phyloP scores from a whole-genome alignment of 768 basidiomycete species.

The Grammothele lineata region DNA sequence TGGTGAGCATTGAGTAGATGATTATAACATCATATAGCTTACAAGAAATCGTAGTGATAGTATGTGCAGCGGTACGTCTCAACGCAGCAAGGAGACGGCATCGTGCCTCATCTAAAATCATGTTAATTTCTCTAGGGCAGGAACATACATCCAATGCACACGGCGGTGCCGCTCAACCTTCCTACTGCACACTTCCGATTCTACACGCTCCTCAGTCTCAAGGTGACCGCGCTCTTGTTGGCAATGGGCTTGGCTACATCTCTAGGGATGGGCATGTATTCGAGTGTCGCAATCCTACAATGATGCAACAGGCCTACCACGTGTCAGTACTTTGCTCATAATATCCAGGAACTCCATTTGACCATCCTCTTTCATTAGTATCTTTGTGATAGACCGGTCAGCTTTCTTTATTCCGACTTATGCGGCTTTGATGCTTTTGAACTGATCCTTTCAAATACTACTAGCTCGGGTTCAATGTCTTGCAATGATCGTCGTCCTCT shows the following conservation, averaged over 20 bases:
- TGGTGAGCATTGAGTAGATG: constrained; percentile 36
- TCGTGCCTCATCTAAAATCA: not conserved
- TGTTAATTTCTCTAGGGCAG: constrained; percentile 35
- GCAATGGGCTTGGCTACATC: constrained; percentile 39
- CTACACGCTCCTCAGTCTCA: constrained; percentile 41
- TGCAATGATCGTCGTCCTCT: constrained; percentile 39
- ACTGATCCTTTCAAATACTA: too few relatives aligned
- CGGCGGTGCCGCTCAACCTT: constrained; percentile 42
- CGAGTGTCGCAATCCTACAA: constrained; percentile 47
- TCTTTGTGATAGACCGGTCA: constrained; percentile 53
- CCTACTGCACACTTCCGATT: constrained; percentile 49
- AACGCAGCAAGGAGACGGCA: not conserved
- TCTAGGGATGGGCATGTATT: constrained; percentile 57
- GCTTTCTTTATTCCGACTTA: not conserved
- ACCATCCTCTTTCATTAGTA: constrained; percentile 25
- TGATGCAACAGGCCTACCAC: constrained; percentile 52
- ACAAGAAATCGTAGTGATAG: constrained; percentile 40
- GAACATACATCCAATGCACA: constrained; percentile 42
- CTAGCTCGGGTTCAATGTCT: constrained; percentile 51
- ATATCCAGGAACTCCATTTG: not conserved
- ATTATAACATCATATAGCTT: not conserved
- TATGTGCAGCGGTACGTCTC: constrained; percentile 44
- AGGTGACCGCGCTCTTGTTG: constrained; percentile 22
- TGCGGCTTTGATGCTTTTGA: not conserved
- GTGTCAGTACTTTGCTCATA: constrained; percentile 39